These are phyloP conservation scores for Discostella stelligeroides DNA, from an alignment of 108 stramenopile species.

Conservation along the genomic window DNA sequence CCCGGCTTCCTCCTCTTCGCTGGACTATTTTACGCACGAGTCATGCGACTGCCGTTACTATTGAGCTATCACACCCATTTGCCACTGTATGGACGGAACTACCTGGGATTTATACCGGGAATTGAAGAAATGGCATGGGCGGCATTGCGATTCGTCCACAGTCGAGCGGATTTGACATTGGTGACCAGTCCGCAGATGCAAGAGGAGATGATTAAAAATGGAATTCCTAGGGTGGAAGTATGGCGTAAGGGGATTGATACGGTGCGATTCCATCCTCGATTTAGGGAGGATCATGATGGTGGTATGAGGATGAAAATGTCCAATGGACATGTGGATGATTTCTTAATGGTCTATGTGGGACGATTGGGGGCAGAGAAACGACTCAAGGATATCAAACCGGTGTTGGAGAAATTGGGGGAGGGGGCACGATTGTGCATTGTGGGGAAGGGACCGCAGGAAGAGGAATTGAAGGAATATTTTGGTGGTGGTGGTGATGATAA, in stretches of 20 bases:
- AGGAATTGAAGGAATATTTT: constrained; percentile 56
- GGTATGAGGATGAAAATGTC: constrained; percentile 83
- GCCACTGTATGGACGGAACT: constrained; percentile 87
- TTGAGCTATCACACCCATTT: constrained; percentile 97
- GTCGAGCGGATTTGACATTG: constrained; percentile 91
- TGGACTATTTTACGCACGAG: constrained; percentile 81
- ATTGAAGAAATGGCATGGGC: constrained; percentile 79
- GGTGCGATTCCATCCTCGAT: constrained; percentile 90
- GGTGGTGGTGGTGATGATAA: no score
- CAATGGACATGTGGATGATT: constrained; percentile 83
- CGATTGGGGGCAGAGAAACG: constrained; percentile 90
- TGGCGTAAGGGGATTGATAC: constrained; percentile 96
- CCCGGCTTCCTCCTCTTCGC: constrained; percentile 93
- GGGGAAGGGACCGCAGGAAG: constrained; percentile 64
- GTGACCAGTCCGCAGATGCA: constrained; percentile 93
- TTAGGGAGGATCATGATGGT: constrained; percentile 45
- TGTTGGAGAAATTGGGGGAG: constrained; percentile 78
- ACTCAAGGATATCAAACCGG: constrained; percentile 66
- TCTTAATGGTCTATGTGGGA: constrained; percentile 91
- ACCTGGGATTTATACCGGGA: constrained; percentile 83
- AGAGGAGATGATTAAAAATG: constrained; percentile 77
- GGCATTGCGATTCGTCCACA: constrained; percentile 75
- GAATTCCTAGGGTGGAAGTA: constrained; percentile 92
- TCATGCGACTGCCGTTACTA: constrained; percentile 79
- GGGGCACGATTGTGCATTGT: constrained; percentile 63